phyloP scores from a whole-genome alignment of 768 basidiomycete species.

The Hygrocybe coccinea region DNA sequence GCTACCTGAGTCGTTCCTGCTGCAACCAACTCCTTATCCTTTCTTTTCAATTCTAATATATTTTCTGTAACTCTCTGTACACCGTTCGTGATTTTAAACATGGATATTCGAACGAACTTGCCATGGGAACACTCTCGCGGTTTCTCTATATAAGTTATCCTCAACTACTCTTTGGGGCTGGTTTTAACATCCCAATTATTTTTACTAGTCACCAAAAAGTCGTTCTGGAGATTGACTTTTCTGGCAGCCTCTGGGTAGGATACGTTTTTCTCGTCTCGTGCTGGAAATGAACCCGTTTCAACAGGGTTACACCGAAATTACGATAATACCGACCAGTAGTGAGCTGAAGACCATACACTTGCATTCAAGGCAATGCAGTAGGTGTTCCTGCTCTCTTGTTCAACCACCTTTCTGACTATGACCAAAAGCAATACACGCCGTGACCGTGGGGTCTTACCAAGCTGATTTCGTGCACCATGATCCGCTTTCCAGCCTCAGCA shows the following conservation, averaged over 20 bases:
- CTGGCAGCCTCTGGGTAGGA: slow-evolving; percentile 78
- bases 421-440: slow-evolving; percentile 59
- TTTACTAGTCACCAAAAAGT: slow-evolving; percentile 96
- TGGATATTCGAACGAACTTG: slow-evolving; percentile 52
- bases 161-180: slow-evolving; percentile 20
- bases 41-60: slow-evolving; percentile 15
- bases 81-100: slow-evolving; percentile 14
- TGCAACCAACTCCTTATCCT: slow-evolving; percentile 22
- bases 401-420: not conserved
- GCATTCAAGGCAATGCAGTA: slow-evolving; percentile 85
- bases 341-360: slow-evolving; percentile 82
- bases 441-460: slow-evolving; percentile 64
- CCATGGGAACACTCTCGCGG: slow-evolving; percentile 79
- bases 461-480: slow-evolving; percentile 80
- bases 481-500: slow-evolving; percentile 59
- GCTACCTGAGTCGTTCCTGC: slow-evolving; percentile 25
- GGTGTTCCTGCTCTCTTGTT: slow-evolving; percentile 25
- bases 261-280: not conserved
- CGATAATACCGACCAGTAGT: slow-evolving; percentile 72
- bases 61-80: not conserved
- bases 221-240: slow-evolving; percentile 88
- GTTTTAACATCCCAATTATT: slow-evolving; percentile 44
- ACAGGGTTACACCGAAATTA: slow-evolving; percentile 92
- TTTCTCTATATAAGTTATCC: slow-evolving; percentile 80
- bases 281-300: not conserved